phyloP scores from a whole-genome alignment of 768 basidiomycete genomes.

The Tephrocybe rancida region DNA sequence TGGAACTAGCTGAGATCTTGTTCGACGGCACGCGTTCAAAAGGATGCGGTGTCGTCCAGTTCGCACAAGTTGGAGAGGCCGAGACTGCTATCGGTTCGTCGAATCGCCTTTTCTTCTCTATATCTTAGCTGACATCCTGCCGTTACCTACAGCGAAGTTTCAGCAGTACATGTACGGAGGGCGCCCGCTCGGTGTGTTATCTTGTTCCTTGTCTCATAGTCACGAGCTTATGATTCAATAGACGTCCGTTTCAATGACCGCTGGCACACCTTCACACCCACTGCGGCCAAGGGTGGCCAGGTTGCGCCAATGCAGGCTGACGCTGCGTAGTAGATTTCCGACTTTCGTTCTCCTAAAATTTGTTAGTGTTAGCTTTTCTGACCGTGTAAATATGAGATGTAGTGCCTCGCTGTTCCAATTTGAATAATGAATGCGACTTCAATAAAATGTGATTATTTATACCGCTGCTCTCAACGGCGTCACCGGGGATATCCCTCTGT shows the following conservation, averaged over 20 bases:
- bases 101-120: not conserved
- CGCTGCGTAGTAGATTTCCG: slow-evolving; percentile 6
- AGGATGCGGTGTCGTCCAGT: slow-evolving; percentile 95
- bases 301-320: slow-evolving; percentile 69
- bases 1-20: slow-evolving; percentile 92
- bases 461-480: too few relatives aligned
- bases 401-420: too few relatives aligned
- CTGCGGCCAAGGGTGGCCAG: slow-evolving; percentile 87
- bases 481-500: too few relatives aligned
- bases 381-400: too few relatives aligned
- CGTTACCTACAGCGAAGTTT: slow-evolving; percentile 72
- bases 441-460: too few relatives aligned
- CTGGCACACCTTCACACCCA: slow-evolving; percentile 91
- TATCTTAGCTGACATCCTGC: not conserved
- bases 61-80: slow-evolving; percentile 83
- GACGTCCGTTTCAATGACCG: slow-evolving; percentile 96
- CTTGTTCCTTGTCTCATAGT: slow-evolving; percentile 1
- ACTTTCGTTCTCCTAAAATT: not conserved
- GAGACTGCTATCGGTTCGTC: slow-evolving; percentile 88
- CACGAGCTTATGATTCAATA: slow-evolving; percentile 21
- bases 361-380: not conserved
- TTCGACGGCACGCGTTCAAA: slow-evolving; percentile 92
- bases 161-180: slow-evolving; percentile 96
- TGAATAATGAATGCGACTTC: too few relatives aligned
- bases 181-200: slow-evolving; percentile 70